These are phyloP conservation scores for Cryptosporidium sp. DNA, from an alignment of 169 alveolate species.

Conservation along the genomic window DNA sequence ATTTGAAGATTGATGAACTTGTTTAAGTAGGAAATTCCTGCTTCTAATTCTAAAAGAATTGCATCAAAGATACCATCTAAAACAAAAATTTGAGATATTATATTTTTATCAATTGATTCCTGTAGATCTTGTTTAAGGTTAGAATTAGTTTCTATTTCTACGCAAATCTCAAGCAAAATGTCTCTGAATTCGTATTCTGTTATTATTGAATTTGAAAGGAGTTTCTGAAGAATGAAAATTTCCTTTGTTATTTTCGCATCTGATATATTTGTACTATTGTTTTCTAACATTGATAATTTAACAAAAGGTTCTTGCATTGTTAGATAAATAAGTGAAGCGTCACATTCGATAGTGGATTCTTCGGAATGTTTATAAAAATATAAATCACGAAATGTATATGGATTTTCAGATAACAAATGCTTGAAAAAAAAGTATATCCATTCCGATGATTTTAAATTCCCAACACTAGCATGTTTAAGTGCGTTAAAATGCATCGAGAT, in stretches of 20 bases:
- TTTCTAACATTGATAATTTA: slow-evolving; percentile 14
- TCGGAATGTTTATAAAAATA: slow-evolving; percentile 32
- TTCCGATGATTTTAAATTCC: slow-evolving; percentile 33
- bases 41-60: neutral
- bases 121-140: neutral
- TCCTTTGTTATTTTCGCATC: slow-evolving; percentile 26
- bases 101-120: slow-evolving; percentile 1
- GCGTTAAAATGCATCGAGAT: slow-evolving; percentile 24
- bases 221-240: slow-evolving; percentile 19
- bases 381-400: slow-evolving; percentile 14
- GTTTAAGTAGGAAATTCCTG: neutral
- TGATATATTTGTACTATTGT: neutral
- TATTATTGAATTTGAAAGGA: neutral
- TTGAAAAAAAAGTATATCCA: slow-evolving; percentile 53
- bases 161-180: slow-evolving; percentile 5
- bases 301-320: slow-evolving; percentile 50
- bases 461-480: neutral
- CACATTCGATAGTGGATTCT: slow-evolving; percentile 28
- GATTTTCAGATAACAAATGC: slow-evolving; percentile 12
- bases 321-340: slow-evolving; percentile 33
- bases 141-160: slow-evolving; percentile 32
- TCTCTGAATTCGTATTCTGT: slow-evolving; percentile 30
- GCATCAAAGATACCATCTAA: neutral
- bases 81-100: neutral
- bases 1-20: neutral